Conservation (phyloP, 306 rosid genomes). For the Inga oerstediana region DNA sequence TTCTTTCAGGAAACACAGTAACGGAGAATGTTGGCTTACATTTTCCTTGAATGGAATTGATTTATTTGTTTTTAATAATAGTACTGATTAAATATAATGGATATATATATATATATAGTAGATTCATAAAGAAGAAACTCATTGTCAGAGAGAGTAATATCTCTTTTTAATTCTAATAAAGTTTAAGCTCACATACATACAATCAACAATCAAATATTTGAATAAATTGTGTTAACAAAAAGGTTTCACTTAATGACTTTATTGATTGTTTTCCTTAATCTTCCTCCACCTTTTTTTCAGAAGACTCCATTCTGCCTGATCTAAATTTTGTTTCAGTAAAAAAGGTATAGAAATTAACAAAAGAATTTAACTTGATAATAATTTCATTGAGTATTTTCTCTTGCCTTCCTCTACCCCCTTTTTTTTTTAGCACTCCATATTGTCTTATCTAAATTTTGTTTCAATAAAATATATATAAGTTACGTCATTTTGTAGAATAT, state of each 20-base stretch:
- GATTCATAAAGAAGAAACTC: no score
- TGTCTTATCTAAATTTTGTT: no score
- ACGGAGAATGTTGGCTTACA: not conserved
- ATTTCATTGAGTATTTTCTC: no score
- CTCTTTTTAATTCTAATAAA: no score
- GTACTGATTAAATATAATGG: not conserved
- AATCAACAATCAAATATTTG: not conserved
- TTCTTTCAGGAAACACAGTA: not conserved
- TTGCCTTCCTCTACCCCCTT: no score
- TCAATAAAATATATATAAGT: not conserved
- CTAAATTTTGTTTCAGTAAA: no score
- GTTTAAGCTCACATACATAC: not conserved
- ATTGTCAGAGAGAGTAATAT: not conserved
- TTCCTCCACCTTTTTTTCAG: no score
- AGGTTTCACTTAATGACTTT: no score
- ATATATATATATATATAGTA: not conserved
- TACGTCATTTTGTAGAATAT: not conserved
- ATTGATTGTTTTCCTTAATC: no score
- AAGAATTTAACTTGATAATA: no score
- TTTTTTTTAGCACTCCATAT: no score
- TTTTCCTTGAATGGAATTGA: not conserved
- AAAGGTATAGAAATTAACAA: not conserved
- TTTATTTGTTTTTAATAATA: not conserved
- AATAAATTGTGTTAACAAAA: not conserved
- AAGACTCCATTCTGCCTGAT: no score